phyloP scores from a whole-genome alignment of 371 early-diverging fungal species.

The Mortierella sp. region DNA sequence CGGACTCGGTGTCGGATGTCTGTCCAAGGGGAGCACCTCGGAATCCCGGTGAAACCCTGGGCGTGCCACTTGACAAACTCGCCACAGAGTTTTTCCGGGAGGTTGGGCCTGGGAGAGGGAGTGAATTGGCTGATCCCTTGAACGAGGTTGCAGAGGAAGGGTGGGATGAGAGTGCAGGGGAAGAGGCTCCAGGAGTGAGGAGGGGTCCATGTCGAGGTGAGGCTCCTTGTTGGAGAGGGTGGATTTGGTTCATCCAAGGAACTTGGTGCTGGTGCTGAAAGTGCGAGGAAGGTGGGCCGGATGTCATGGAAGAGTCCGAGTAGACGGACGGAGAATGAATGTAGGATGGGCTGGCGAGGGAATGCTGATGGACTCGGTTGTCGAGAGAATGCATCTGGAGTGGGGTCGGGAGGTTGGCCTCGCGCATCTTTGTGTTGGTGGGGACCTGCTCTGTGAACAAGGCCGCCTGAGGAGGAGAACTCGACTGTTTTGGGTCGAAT shows the following conservation, averaged over 20 bases:
- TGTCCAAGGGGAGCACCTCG: slow-evolving; percentile 56
- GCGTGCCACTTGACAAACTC: slow-evolving; percentile 21
- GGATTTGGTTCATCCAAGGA: slow-evolving; percentile 5
- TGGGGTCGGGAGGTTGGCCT: slow-evolving; percentile 28
- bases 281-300: background rate
- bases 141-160: slow-evolving; percentile 7
- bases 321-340: slow-evolving; percentile 18
- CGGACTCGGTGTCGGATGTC: slow-evolving; percentile 56
- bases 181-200: slow-evolving; percentile 32
- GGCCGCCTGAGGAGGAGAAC: background rate
- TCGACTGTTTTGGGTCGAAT: slow-evolving; percentile 14
- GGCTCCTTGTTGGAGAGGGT: slow-evolving; percentile 12
- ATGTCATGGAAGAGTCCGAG: slow-evolving; percentile 14
- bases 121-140: slow-evolving; percentile 27
- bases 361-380: background rate
- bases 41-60: slow-evolving; percentile 43
- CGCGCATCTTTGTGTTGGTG: slow-evolving; percentile 11
- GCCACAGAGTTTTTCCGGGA: slow-evolving; percentile 49
- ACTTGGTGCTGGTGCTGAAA: background rate
- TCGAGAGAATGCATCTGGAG: slow-evolving; percentile 34
- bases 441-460: slow-evolving; percentile 7
- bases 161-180: slow-evolving; percentile 34
- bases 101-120: slow-evolving; percentile 40
- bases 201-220: slow-evolving; percentile 51
- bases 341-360: slow-evolving; percentile 10